These are phyloP conservation scores for Rhododendron vialii DNA, from an alignment of 148 eudicot genomes.

Conservation along the genomic window DNA sequence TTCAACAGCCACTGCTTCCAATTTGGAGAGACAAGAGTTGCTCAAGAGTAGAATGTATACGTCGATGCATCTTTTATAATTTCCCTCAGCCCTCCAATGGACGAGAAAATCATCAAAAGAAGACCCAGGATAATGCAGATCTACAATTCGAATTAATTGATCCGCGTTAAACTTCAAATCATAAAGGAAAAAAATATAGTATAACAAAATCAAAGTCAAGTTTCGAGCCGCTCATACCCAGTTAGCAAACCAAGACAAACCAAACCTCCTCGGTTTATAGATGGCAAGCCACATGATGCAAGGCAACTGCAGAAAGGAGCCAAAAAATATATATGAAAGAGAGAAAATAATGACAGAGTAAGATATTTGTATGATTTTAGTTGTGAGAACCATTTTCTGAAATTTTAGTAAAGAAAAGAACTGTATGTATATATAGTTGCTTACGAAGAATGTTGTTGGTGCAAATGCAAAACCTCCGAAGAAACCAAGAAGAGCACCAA, in stretches of 20 bases:
- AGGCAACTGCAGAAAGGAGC: conserved; percentile 25
- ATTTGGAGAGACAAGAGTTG: background rate
- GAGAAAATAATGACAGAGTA: background rate
- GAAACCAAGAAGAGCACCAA: conserved; percentile 29
- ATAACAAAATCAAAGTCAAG: background rate
- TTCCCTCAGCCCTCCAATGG: conserved; percentile 36
- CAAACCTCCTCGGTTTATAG: conserved; percentile 31
- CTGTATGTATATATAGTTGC: background rate
- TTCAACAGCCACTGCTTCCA: background rate
- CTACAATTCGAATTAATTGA: conserved; percentile 8
- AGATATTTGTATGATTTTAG: background rate
- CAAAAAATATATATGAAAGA: background rate
- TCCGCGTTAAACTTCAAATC: background rate
- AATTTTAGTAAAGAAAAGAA: background rate
- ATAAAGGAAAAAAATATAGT: background rate
- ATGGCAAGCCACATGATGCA: conserved; percentile 44
- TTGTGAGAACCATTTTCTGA: background rate
- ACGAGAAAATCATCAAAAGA: conserved; percentile 27
- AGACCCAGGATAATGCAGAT: conserved; percentile 37
- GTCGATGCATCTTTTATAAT: conserved; percentile 24
- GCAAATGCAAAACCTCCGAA: conserved; percentile 37
- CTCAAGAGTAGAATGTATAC: conserved; percentile 29
- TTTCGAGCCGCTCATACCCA: conserved; percentile 30
- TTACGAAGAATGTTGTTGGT: conserved; percentile 35
- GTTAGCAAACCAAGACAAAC: conserved; percentile 42